phyloP scores from a whole-genome alignment of 225 moss, liverwort and hornwort species.

The Anthoceros angustus region DNA sequence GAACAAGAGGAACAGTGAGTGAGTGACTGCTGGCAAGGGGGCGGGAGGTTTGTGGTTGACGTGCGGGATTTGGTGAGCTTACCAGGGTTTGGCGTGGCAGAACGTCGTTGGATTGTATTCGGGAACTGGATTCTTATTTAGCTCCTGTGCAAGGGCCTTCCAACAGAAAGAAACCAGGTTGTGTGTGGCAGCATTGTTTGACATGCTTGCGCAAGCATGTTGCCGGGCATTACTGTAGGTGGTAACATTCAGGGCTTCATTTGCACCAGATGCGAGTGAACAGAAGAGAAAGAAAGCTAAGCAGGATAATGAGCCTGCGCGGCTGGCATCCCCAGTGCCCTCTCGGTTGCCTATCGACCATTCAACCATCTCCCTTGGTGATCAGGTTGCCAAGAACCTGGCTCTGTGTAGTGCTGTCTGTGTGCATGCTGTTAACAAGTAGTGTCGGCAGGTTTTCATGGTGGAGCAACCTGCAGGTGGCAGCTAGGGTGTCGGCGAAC shows the following conservation, averaged over 20 bases:
- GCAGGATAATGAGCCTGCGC: conserved; percentile 50
- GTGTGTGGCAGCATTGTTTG: background rate
- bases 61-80: background rate
- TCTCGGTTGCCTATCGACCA: conserved; percentile 37
- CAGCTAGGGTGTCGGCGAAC: conserved; percentile 58
- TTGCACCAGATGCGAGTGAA: conserved; percentile 28
- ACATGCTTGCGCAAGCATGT: background rate
- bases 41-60: background rate
- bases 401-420: too few relatives aligned
- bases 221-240: background rate
- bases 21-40: background rate
- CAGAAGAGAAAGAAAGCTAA: conserved; percentile 79
- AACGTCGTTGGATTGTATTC: conserved; percentile 12
- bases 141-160: conserved; percentile 28
- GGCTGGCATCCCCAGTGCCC: conserved; percentile 54
- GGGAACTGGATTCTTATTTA: conserved; percentile 23
- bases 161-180: conserved; percentile 49
- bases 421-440: background rate
- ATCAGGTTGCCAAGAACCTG: conserved; percentile 26
- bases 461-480: conserved; percentile 32
- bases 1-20: conserved; percentile 44
- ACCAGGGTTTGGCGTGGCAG: conserved; percentile 17
- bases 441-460: background rate
- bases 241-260: background rate
- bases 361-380: conserved; percentile 33